These are phyloP conservation scores for Cryptococcus floricola DNA, from an alignment of 1,284 basidiomycete species.

Conservation along the genomic window DNA sequence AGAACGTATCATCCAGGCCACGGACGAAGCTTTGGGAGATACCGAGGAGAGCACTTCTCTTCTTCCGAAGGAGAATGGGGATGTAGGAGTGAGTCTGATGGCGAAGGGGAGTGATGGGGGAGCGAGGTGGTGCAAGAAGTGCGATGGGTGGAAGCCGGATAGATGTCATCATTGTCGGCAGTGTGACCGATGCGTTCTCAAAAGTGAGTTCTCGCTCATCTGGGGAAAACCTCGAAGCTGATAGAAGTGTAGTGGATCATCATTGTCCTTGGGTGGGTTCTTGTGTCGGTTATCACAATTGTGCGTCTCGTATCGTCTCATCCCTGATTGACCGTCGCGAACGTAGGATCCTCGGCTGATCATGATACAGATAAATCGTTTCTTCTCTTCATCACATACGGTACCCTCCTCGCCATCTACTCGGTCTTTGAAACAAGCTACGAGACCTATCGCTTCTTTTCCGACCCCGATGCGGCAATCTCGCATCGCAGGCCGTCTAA, in stretches of 20 bases:
- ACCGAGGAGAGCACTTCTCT: background rate
- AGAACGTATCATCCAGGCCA: slow-evolving; percentile 1
- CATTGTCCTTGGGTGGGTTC: slow-evolving; percentile 84
- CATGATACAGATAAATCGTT: slow-evolving; percentile 62
- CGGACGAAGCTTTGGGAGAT: background rate
- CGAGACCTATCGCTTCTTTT: slow-evolving; percentile 65
- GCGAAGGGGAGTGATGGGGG: slow-evolving; percentile 35
- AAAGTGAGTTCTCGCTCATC: slow-evolving; percentile 61
- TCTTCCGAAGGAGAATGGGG: background rate
- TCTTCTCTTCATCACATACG: slow-evolving; percentile 70
- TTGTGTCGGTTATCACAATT: slow-evolving; percentile 80
- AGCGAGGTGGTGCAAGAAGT: slow-evolving; percentile 46
- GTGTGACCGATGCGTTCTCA: slow-evolving; percentile 74
- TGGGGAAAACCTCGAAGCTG: background rate
- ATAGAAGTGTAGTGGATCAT: slow-evolving; percentile 57
- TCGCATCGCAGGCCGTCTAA: background rate
- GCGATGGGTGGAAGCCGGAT: slow-evolving; percentile 62
- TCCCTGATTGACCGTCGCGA: background rate
- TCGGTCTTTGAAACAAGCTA: slow-evolving; percentile 57
- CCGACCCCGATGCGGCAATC: slow-evolving; percentile 18
- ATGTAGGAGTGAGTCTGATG: slow-evolving; percentile 16
- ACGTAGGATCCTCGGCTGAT: background rate
- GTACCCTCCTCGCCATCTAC: slow-evolving; percentile 64
- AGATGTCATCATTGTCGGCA: slow-evolving; percentile 74
- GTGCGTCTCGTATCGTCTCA: slow-evolving; percentile 15